Conservation (phyloP, 2,329 filamentous ascomycete species). For the Colletotrichum sidae region DNA sequence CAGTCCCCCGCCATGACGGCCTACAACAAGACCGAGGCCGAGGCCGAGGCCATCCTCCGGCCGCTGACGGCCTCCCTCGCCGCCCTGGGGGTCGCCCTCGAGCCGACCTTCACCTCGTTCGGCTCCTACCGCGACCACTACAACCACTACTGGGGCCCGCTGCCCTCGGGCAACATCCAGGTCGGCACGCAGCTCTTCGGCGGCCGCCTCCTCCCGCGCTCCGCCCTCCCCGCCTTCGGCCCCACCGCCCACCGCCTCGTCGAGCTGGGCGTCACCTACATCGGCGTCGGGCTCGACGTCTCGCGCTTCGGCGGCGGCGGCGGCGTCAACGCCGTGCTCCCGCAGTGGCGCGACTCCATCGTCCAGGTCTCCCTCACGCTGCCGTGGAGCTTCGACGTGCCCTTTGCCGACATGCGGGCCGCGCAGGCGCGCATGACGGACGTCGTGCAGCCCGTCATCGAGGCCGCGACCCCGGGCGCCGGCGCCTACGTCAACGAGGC, state of each 20-base stretch:
- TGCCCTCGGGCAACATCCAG: conserved; percentile 44
- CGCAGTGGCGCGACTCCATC: conserved; percentile 53
- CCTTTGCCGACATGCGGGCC: conserved; percentile 33
- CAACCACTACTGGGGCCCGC: conserved; percentile 38
- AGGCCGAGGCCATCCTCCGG: conserved; percentile 52
- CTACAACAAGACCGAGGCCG: conserved; percentile 54
- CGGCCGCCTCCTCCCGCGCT: conserved; percentile 48
- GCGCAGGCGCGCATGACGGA: conserved; percentile 42
- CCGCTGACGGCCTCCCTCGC: conserved; percentile 51
- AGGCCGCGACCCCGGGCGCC: conserved; percentile 42
- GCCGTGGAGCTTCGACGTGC: conserved; percentile 33
- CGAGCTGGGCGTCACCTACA: conserved; percentile 33
- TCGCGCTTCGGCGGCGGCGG: conserved; percentile 28
- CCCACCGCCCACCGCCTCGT: conserved; percentile 25
- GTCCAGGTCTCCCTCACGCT: conserved; percentile 44
- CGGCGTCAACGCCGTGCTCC: conserved; percentile 51
- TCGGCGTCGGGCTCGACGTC: conserved; percentile 33
- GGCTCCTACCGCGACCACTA: conserved; percentile 41
- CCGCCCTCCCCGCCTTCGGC: conserved; percentile 33
- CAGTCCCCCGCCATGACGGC: conserved; percentile 50
- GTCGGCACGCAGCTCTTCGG: conserved; percentile 45
- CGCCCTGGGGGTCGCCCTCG: conserved; percentile 41
- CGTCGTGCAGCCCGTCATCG: conserved; percentile 45
- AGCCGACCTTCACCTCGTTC: conserved; percentile 46
- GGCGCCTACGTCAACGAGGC: conserved; percentile 48